A percentile compares a stretch with the other conserved stretches of the same genome.
Conservation (phyloP, 495 filamentous ascomycete genomes). For the Neurospora discreta region DNA sequence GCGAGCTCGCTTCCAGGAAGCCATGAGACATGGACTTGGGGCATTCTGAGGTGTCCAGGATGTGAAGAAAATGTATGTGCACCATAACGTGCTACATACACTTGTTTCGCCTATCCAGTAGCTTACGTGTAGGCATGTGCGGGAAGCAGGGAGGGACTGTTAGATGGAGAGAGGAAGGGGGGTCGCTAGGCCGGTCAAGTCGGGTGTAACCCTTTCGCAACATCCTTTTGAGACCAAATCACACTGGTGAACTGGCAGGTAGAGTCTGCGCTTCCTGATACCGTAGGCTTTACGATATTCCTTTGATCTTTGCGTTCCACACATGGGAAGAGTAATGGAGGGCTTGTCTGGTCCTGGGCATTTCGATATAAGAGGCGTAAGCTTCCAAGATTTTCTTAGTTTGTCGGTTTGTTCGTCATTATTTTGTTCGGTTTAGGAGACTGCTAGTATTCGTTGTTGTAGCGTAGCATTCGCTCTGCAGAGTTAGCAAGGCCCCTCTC, state of each 20-base stretch:
- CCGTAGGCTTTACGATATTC: background rate
- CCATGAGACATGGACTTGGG: constrained; percentile 13
- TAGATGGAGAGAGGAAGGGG: background rate
- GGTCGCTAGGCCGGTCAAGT: background rate
- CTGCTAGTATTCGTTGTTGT: background rate
- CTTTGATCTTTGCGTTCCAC: background rate
- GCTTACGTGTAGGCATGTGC: background rate
- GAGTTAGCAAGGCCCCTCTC: background rate
- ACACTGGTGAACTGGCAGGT: background rate
- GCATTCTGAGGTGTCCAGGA: background rate
- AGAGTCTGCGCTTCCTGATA: background rate
- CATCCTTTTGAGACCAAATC: background rate
- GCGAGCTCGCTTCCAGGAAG: constrained; percentile 9
- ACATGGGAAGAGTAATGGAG: background rate
- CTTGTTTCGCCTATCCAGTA: background rate
- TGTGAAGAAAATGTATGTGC: background rate
- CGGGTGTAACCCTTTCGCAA: background rate
- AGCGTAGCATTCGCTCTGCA: background rate
- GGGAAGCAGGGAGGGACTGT: background rate
- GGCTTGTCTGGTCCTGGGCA: background rate
- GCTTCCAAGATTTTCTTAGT: background rate
- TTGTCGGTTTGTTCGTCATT: background rate
- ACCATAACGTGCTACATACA: background rate
- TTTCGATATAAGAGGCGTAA: background rate
- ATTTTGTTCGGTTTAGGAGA: background rate